Conservation (phyloP, 352 stramenopile genomes). For the Globisporangium okanoganense region DNA sequence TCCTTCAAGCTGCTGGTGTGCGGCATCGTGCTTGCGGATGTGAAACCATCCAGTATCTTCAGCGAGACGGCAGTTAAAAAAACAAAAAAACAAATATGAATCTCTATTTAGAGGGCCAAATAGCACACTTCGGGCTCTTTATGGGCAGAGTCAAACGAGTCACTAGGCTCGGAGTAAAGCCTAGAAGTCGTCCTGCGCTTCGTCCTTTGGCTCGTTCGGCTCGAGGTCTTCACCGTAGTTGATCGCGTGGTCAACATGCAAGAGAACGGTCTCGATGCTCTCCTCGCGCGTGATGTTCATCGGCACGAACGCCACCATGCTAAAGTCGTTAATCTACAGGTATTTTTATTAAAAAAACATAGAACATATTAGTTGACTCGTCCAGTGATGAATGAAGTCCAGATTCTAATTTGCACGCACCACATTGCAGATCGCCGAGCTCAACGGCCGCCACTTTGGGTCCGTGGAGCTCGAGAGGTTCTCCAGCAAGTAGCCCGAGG, state of each 20-base stretch:
- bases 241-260: conserved; percentile 94
- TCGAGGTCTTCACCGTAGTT: conserved; percentile 97
- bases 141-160: neutral
- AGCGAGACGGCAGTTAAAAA: neutral
- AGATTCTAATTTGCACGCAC: conserved; percentile 28
- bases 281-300: conserved; percentile 97
- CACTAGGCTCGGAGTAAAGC: neutral
- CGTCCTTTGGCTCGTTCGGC: conserved; percentile 78
- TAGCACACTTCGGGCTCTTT: neutral
- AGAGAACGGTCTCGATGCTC: conserved; percentile 94
- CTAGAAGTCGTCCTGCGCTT: conserved; percentile 32
- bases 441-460: conserved; percentile 81
- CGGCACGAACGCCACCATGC: conserved; percentile 97
- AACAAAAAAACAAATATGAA: neutral
- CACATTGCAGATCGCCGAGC: conserved; percentile 82
- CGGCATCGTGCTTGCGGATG: neutral
- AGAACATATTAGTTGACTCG: too few species aligned
- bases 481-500: conserved; percentile 78
- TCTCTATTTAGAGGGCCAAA: conserved; percentile 2
- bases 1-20: neutral
- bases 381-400: too few species aligned
- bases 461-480: conserved; percentile 78
- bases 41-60: neutral
- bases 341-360: neutral
- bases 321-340: conserved; percentile 92